Evolutionary conservation across 345 rosid genomes (phyloP).

Genomic region (Hibiscus syriacus): DNA sequence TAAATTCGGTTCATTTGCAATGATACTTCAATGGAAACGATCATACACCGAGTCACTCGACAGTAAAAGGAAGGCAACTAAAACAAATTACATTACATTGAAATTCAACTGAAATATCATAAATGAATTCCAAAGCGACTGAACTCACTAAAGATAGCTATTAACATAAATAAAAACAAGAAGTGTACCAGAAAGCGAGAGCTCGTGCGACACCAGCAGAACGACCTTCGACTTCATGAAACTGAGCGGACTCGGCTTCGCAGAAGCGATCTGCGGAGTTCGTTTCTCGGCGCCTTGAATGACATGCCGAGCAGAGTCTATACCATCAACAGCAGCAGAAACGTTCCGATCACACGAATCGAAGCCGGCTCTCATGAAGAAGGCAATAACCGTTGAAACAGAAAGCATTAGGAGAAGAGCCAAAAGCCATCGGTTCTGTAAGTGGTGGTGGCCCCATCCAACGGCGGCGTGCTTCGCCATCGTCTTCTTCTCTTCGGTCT

Average conservation of each 20-base stretch:
- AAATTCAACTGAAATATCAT: not conserved
- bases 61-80: not conserved
- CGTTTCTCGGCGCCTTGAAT: not conserved
- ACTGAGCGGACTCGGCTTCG: conserved; percentile 30
- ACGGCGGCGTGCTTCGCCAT: conserved; percentile 36
- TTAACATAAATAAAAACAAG: not conserved
- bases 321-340: not conserved
- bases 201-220: conserved; percentile 39
- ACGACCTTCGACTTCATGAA: conserved; percentile 45
- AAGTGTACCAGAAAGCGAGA: conserved; percentile 36
- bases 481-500: not conserved
- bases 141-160: not conserved
- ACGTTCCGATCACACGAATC: conserved; percentile 34
- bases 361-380: conserved; percentile 31
- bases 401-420: conserved; percentile 36
- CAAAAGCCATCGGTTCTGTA: conserved; percentile 36
- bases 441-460: conserved; percentile 22
- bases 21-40: not conserved
- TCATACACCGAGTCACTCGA: not conserved
- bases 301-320: not conserved
- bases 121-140: not conserved
- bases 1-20: not conserved
- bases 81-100: not conserved
- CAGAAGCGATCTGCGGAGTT: not conserved
- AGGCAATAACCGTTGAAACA: conserved; percentile 27